Conservation (phyloP, 2,329 filamentous ascomycete species). For the Monosporascus cannonballus region DNA sequence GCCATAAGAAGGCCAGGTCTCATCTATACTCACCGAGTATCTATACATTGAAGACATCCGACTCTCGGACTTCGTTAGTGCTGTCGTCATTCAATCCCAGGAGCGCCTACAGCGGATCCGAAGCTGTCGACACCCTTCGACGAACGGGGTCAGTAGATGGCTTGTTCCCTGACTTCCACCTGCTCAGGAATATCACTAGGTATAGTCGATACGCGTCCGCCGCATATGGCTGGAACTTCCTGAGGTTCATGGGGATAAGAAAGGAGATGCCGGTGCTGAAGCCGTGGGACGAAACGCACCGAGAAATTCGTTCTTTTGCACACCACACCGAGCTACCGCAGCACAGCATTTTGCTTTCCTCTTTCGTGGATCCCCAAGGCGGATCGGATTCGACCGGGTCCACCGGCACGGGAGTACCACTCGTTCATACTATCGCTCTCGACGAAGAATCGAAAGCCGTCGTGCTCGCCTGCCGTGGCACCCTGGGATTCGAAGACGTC, state of each 20-base stretch:
- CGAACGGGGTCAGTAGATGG: slow-evolving; percentile 49
- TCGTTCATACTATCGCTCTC: slow-evolving; percentile 68
- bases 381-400: slow-evolving; percentile 59
- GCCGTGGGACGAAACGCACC: slow-evolving; percentile 44
- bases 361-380: slow-evolving; percentile 64
- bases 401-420: slow-evolving; percentile 59
- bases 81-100: slow-evolving; percentile 43
- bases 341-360: slow-evolving; percentile 58
- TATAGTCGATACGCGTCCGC: slow-evolving; percentile 64
- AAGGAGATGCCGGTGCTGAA: slow-evolving; percentile 40
- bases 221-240: slow-evolving; percentile 58
- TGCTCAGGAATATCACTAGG: slow-evolving; percentile 56
- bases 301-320: slow-evolving; percentile 57
- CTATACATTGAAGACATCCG: slow-evolving; percentile 53
- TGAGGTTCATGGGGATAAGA: slow-evolving; percentile 56
- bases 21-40: slow-evolving; percentile 43
- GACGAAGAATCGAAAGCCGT: slow-evolving; percentile 68
- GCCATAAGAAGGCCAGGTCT: slow-evolving; percentile 26
- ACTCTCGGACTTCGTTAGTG: slow-evolving; percentile 48
- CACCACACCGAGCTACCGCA: slow-evolving; percentile 54
- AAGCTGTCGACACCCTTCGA: slow-evolving; percentile 42
- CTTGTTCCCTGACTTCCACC: slow-evolving; percentile 53
- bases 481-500: slow-evolving; percentile 67
- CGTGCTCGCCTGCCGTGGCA: slow-evolving; percentile 66
- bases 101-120: slow-evolving; percentile 41